Evolutionary conservation across 129 eudicot genomes (phyloP).

Genomic region (Centella asiatica): DNA sequence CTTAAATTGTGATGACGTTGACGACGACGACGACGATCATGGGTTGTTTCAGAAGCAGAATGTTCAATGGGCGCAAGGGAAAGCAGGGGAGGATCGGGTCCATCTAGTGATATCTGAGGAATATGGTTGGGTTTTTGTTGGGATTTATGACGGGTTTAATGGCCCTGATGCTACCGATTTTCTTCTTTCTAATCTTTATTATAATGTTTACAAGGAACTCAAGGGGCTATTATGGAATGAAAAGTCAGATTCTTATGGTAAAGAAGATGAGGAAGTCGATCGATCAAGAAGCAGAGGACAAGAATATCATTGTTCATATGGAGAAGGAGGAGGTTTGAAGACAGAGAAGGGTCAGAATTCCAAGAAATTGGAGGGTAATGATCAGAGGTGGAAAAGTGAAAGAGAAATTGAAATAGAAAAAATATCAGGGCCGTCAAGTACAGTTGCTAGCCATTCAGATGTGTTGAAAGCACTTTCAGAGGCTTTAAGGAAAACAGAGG

Average conservation of each 20-base stretch:
- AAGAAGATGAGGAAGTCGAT: neutral
- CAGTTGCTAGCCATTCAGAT: constrained; percentile 35
- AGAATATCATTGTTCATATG: neutral
- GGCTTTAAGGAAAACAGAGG: constrained; percentile 67
- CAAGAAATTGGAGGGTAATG: too few species aligned
- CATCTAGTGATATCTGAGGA: constrained; percentile 80
- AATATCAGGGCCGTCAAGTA: too few species aligned
- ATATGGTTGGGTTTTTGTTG: constrained; percentile 80
- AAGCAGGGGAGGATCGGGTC: constrained; percentile 84
- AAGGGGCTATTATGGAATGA: constrained; percentile 58
- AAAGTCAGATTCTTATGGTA: constrained; percentile 19
- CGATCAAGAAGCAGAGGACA: constrained; percentile 13
- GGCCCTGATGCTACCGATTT: constrained; percentile 96
- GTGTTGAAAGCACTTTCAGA: constrained; percentile 64
- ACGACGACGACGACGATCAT: constrained; percentile 2
- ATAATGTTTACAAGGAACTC: constrained; percentile 61
- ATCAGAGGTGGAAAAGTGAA: too few species aligned
- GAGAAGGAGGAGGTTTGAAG: too few species aligned
- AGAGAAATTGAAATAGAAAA: too few species aligned
- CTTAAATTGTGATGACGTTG: constrained; percentile 23
- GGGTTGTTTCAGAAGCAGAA: constrained; percentile 33
- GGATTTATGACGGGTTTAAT: constrained; percentile 87
- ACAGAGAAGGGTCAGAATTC: too few species aligned
- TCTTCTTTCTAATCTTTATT: constrained; percentile 56
- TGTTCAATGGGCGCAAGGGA: constrained; percentile 93